Evolutionary conservation across 2,329 filamentous ascomycete species (phyloP), one percentile per base, ranked within the genome.

Genomic region (Coniochaeta sp.): DNA sequence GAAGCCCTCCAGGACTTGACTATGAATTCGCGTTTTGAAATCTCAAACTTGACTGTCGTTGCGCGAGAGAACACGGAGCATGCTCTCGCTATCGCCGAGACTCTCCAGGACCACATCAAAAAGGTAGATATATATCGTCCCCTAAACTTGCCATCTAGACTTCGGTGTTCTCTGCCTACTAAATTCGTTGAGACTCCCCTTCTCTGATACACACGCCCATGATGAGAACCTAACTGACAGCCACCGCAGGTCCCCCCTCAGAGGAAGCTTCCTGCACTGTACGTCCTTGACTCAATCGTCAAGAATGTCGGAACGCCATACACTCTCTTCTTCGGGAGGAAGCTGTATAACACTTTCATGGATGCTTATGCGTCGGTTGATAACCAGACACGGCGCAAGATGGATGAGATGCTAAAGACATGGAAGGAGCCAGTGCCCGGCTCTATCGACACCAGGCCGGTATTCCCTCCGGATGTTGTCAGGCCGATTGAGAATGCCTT

Each of bases 261-360:
- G 63, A 93, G 92, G 74, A 99, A 98, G 71, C 80, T 99, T 2
- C 93, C 95, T 19, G 91, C 95, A n/a, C 82, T 99, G 31, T 99
- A 98, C 76, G 91, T 99, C 65, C 88, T 99, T 70, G 95, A 99
- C 76, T 98, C 93, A 17, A 93, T 99, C 63, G 93, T 96, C 71
- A 99, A 99, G 76, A 98, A 99, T 79, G 92, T 99, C 63, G 95
- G 95, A 63, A 97, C 93, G 0, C 95, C 95, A 8, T 99, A 99
- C 75, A 98, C 93, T 0, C 82, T 98, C 14, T 98, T 96, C 73
- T 89, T 99, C 65, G 91, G 93, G 58, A 88, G 91, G 44, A 93
- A 93, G 70, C 84, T 99, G 43, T 98, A 93, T 75, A 85, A 88
- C 67, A 98, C 91, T 5, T 99, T 96, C 72, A 97, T 98, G 92